A percentile compares a stretch with the other conserved stretches of the same genome.
phyloP scores from a whole-genome alignment of 805 yeast species.

The Metschnikowia lochheadii region DNA sequence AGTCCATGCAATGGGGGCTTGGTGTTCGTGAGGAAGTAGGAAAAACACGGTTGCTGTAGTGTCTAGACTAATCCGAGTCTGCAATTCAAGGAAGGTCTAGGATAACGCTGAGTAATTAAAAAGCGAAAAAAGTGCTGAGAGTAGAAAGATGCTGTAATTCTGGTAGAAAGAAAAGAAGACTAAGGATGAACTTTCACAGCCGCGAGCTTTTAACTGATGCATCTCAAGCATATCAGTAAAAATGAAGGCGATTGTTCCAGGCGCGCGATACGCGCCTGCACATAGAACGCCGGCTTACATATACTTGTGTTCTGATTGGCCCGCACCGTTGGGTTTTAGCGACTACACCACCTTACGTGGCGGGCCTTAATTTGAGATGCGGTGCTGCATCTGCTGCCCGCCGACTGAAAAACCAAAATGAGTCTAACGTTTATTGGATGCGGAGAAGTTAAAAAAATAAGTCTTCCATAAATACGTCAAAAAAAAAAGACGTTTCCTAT shows the following conservation, averaged over 20 bases:
- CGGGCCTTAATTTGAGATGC: neutral
- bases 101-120: neutral
- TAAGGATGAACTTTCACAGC: neutral
- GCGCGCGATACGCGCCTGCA: neutral
- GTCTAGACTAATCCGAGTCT: constrained; percentile 1
- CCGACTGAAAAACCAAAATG: neutral
- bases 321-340: neutral
- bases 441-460: neutral
- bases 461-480: neutral
- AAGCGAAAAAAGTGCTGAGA: neutral
- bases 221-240: constrained; percentile 2
- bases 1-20: neutral
- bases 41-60: constrained; percentile 1
- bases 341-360: neutral
- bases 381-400: neutral
- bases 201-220: constrained; percentile 4
- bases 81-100: neutral
- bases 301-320: neutral
- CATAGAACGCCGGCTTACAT: neutral
- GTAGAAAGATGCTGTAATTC: neutral
- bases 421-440: too few species aligned
- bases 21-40: neutral
- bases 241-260: constrained; percentile 1
- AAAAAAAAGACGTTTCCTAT: too few species aligned
- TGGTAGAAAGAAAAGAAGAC: neutral